A percentile compares a stretch with the other conserved stretches of the same genome.
phyloP scores from a whole-genome alignment of 441 rosid genomes.

The Erodium moschatum region DNA sequence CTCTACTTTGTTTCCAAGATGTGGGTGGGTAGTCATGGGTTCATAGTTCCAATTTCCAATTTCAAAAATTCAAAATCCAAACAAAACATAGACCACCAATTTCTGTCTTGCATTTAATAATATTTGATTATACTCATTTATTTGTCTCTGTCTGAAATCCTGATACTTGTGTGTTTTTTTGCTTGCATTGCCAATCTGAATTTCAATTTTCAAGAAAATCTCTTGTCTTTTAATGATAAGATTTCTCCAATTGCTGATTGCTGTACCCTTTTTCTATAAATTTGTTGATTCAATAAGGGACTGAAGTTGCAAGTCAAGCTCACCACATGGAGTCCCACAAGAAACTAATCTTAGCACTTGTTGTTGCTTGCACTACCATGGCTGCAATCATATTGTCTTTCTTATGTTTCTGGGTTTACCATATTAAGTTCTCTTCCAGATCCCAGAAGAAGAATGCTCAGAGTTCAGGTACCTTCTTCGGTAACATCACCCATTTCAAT shows the following conservation, averaged over 20 bases:
- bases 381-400: slow-evolving; percentile 35
- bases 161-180: not conserved
- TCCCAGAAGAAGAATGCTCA: slow-evolving; percentile 30
- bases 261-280: not conserved
- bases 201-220: slow-evolving; percentile 2
- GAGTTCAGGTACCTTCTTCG: slow-evolving; percentile 39
- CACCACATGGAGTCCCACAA: slow-evolving; percentile 40
- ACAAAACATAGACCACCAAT: not conserved
- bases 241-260: slow-evolving; percentile 1
- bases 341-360: slow-evolving; percentile 40
- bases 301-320: slow-evolving; percentile 33
- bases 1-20: not conserved
- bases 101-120: slow-evolving; percentile 26
- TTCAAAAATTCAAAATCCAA: slow-evolving; percentile 17
- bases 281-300: slow-evolving; percentile 31
- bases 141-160: slow-evolving; percentile 2
- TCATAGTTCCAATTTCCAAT: slow-evolving; percentile 5
- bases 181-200: slow-evolving; percentile 1
- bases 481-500: not conserved
- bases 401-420: slow-evolving; percentile 45
- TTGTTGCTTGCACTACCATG: slow-evolving; percentile 45
- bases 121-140: not conserved
- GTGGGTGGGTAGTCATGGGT: not conserved
- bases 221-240: not conserved
- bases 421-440: slow-evolving; percentile 31